Evolutionary conservation across 2,329 filamentous ascomycete genomes (phyloP), one percentile per base, ranked within the genome.

Genomic region (Exophiala phaeomuriformis): DNA sequence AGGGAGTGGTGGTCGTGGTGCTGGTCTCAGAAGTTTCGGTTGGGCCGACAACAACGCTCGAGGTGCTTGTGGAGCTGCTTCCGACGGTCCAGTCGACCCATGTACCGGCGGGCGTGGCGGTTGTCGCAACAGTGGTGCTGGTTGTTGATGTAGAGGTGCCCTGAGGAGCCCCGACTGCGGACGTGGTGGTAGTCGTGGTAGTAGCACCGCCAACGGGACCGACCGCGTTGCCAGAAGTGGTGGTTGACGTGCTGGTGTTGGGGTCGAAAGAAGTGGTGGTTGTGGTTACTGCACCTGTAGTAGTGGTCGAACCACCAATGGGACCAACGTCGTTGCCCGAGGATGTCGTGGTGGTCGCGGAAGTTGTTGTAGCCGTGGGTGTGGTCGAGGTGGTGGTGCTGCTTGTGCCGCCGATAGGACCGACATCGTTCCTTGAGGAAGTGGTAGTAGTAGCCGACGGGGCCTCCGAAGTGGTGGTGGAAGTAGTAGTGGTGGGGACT

Each of bases 21-120:
- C 12, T 27, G n/a, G 42, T 29, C 6, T 19, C 19, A 19, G 44
- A 36, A n/a, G 31, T 5, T 2, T 6, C 35, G 32, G 29, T 36
- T 2, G 44, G 44, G n/a, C 32, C 44, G 28, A 47, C 44, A 9
- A 27, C 31, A 7, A 32, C 10, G 28, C 10, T 6, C 40, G 39
- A 30, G 39, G 51, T 32, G 39, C 37, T 48, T 19, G 50, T 49
- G 29, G 43, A 3, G 49, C 32, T 6, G 49, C 19, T 19, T 19
- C 19, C 19, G 19, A 19, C 9, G 4, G 50, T 42, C 43, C 55
- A 53, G 50, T 49, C 53, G 39, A 5, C 52, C 58, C 58, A 58
- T 19, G 30, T 42, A 0, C 9, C 44, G 31, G 29, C 47, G 41
- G 30, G 51, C 12, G 37, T n/a, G 41, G 47, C 30, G n/a, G 53